Evolutionary conservation across 352 stramenopile genomes (phyloP).

Genomic region (Globisporangium orthogonon): DNA sequence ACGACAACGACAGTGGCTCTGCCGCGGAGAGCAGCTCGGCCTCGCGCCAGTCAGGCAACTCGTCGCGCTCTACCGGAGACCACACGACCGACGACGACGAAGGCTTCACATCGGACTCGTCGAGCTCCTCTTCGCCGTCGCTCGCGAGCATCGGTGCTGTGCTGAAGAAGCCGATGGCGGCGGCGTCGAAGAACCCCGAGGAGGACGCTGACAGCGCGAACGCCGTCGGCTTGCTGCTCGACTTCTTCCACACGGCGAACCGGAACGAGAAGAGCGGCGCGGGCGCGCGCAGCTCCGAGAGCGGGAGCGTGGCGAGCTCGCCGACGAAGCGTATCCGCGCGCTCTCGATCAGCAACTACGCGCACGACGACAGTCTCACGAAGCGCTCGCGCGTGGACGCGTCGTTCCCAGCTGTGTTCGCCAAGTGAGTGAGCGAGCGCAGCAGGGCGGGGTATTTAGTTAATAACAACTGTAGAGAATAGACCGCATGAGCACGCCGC

Average conservation of each 20-base stretch:
- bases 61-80: conserved; percentile 5
- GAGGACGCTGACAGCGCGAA: conserved; percentile 52
- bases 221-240: conserved; percentile 59
- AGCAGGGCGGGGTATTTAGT: background rate
- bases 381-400: conserved; percentile 67
- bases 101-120: conserved; percentile 29
- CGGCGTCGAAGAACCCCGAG: background rate
- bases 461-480: background rate
- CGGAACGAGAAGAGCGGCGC: conserved; percentile 32
- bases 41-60: conserved; percentile 19
- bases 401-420: conserved; percentile 25
- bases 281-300: conserved; percentile 2
- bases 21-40: background rate
- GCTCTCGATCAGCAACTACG: conserved; percentile 55
- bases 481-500: background rate
- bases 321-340: conserved; percentile 75
- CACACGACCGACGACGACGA: conserved; percentile 13
- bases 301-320: conserved; percentile 42
- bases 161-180: conserved; percentile 2
- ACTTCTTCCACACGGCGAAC: conserved; percentile 83
- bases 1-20: conserved; percentile 36
- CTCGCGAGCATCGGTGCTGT: conserved; percentile 1
- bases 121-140: conserved; percentile 7
- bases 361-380: conserved; percentile 32
- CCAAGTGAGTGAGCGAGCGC: conserved; percentile 6